Evolutionary conservation across 768 basidiomycete genomes (phyloP).

Genomic region (Boletus reticulatus): DNA sequence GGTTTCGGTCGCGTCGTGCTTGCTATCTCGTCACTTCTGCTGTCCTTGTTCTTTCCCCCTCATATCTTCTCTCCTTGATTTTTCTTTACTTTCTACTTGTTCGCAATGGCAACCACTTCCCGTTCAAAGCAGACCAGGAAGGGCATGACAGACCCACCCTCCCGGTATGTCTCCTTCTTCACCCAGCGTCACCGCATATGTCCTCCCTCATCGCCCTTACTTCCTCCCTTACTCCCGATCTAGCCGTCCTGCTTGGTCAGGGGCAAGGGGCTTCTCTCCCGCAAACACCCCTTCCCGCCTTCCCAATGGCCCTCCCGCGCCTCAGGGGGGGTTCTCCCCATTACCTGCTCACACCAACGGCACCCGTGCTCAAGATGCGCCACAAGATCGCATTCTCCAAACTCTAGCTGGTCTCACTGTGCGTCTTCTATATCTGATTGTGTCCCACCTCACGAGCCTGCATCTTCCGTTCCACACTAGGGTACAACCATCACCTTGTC

Average conservation of each 20-base stretch:
- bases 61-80: constrained; percentile 5
- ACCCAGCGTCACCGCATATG: constrained; percentile 12
- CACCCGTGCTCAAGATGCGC: constrained; percentile 40
- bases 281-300: constrained; percentile 39
- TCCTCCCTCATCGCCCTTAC: constrained; percentile 9
- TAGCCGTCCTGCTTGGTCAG: constrained; percentile 61
- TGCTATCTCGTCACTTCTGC: constrained; percentile 37
- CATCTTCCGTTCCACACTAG: constrained; percentile 36
- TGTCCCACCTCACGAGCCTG: constrained; percentile 9
- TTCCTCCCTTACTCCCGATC: constrained; percentile 8
- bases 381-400: constrained; percentile 62
- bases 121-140: constrained; percentile 65
- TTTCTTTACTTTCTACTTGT: neutral
- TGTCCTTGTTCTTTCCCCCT: constrained; percentile 25
- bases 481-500: constrained; percentile 77
- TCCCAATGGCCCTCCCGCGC: constrained; percentile 39
- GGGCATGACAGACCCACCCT: constrained; percentile 52
- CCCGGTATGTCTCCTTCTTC: constrained; percentile 43
- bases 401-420: constrained; percentile 70
- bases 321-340: constrained; percentile 44
- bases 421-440: constrained; percentile 32
- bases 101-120: constrained; percentile 59
- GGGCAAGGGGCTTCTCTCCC: constrained; percentile 65
- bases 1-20: constrained; percentile 32
- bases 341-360: constrained; percentile 47